A percentile compares a stretch with the other conserved stretches of the same genome.
phyloP scores from a whole-genome alignment of 78 protist genomes.

The Pirum gemmata region DNA sequence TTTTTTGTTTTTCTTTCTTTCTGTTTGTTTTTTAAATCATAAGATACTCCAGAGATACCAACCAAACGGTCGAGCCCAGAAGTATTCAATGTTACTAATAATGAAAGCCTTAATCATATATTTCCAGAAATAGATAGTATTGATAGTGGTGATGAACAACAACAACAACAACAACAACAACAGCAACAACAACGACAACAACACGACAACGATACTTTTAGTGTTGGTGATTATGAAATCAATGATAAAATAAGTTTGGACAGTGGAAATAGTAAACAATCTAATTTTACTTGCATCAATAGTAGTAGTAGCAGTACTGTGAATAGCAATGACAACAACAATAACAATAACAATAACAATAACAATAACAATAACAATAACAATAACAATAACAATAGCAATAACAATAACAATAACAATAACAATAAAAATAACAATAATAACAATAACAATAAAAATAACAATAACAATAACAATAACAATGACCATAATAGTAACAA shows the following conservation, averaged over 20 bases:
- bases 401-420: neutral
- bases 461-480: neutral
- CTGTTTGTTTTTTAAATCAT: no score
- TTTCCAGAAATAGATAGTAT: no score
- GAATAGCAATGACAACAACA: neutral
- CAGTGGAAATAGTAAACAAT: no score
- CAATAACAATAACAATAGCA: neutral
- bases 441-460: no score
- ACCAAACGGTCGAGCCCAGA: no score
- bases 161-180: neutral
- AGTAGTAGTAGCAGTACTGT: neutral
- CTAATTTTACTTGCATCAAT: neutral
- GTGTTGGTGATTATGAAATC: no score
- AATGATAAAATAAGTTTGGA: no score
- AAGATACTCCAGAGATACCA: no score
- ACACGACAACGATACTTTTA: no score
- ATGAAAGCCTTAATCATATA: no score
- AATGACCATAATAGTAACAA: neutral
- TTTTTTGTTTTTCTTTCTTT: no score
- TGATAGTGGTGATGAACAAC: neutral
- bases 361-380: neutral
- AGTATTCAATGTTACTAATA: no score
- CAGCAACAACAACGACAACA: neutral
- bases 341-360: neutral
- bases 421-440: neutral